These are phyloP conservation scores for Asterochloris erici DNA, from an alignment of 139 green algal genomes.

Conservation along the genomic window DNA sequence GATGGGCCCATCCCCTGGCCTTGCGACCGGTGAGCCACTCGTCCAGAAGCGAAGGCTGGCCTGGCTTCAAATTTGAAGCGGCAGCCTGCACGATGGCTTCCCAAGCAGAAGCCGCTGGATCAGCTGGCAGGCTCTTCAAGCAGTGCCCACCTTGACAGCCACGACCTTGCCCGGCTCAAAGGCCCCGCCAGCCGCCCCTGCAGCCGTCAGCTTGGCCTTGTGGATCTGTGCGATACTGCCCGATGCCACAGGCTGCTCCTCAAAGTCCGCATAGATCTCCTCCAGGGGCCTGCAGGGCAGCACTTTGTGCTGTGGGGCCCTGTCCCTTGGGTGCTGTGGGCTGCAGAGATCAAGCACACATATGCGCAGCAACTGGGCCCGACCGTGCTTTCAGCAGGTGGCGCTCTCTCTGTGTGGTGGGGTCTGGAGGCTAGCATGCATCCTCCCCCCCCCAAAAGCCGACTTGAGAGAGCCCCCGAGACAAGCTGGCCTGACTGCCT, in stretches of 20 bases:
- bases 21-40: no score
- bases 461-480: no score
- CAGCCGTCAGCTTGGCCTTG: conserved; percentile 55
- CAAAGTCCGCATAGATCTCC: conserved; percentile 88
- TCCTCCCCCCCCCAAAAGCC: no score
- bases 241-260: conserved; percentile 76
- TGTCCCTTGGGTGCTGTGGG: conserved; percentile 45
- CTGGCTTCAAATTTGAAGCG: no score
- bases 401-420: no score
- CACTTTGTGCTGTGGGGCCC: conserved; percentile 18
- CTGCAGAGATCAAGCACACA: background rate
- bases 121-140: background rate
- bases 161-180: conserved; percentile 60
- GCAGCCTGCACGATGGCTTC: no score
- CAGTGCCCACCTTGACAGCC: conserved; percentile 70
- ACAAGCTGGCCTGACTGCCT: no score
- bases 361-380: background rate
- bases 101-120: no score
- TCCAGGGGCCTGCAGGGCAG: conserved; percentile 65
- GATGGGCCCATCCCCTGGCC: no score
- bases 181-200: conserved; percentile 40
- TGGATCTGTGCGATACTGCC: conserved; percentile 94
- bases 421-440: no score
- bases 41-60: no score
- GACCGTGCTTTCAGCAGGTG: no score